A percentile compares a stretch with the other conserved stretches of the same genome.
These are phyloP conservation scores for Aspergillus coremiiformis DNA, from an alignment of 495 filamentous ascomycete genomes.

Conservation along the genomic window DNA sequence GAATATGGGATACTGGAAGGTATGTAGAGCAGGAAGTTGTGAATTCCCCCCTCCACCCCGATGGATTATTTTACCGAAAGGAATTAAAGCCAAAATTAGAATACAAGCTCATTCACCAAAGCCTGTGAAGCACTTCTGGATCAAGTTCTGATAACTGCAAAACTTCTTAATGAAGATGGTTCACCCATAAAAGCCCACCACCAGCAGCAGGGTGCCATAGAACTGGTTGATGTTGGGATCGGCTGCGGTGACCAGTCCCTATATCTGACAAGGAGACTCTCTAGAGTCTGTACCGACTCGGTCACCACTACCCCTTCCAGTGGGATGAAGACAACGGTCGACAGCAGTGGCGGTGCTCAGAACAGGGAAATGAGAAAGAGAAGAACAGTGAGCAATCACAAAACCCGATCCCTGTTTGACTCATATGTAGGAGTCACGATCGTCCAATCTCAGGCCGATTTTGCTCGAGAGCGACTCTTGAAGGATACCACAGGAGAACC, in stretches of 20 bases:
- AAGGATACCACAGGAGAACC: background rate
- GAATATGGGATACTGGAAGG: conserved; percentile 38
- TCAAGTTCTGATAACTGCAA: conserved; percentile 32
- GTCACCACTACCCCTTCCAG: background rate
- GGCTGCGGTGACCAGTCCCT: conserved; percentile 45
- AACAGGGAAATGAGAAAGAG: background rate
- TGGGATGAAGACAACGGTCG: background rate
- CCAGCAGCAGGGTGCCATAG: conserved; percentile 8
- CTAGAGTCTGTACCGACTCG: background rate
- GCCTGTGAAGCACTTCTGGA: conserved; percentile 37
- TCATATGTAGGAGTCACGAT: conserved; percentile 41
- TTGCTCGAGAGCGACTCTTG: conserved; percentile 20
- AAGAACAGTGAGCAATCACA: background rate
- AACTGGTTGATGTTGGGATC: conserved; percentile 41
- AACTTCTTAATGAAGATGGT: conserved; percentile 15
- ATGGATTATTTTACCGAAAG: background rate
- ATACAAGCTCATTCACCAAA: conserved; percentile 27
- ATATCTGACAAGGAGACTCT: conserved; percentile 12
- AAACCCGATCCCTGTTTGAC: conserved; percentile 16
- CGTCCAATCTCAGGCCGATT: conserved; percentile 22
- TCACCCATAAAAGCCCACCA: background rate
- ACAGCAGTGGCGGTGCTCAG: background rate
- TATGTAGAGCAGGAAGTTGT: background rate
- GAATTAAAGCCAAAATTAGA: conserved; percentile 8
- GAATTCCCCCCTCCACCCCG: background rate